phyloP scores from a whole-genome alignment of 805 yeast species.

The Ogataea methylovora region DNA sequence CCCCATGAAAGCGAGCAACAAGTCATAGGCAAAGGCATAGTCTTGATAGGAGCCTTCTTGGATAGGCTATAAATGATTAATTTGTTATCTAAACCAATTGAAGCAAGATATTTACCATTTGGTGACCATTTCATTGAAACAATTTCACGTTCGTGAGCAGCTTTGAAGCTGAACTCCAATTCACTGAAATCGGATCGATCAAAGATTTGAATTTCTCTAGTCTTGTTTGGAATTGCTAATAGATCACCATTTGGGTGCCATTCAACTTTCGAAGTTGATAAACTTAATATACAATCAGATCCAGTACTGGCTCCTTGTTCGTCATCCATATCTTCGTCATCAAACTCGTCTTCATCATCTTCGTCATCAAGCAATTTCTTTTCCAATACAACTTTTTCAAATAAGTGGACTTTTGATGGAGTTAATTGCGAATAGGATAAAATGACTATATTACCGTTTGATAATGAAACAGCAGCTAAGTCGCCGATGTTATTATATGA shows the following conservation, averaged over 20 bases:
- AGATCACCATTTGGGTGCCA: constrained; percentile 69
- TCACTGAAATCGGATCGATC: constrained; percentile 27
- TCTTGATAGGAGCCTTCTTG: constrained; percentile 26
- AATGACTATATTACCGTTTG: constrained; percentile 52
- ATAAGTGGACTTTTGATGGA: constrained; percentile 42
- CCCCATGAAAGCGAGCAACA: constrained; percentile 28
- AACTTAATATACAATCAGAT: constrained; percentile 5
- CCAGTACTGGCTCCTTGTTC: constrained; percentile 30
- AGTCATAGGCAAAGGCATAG: constrained; percentile 14
- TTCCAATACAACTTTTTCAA: constrained; percentile 31
- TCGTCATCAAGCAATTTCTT: constrained; percentile 25
- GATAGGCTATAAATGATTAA: constrained; percentile 50
- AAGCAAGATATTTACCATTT: constrained; percentile 52
- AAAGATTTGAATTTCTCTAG: constrained; percentile 38
- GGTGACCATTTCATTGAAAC: constrained; percentile 56
- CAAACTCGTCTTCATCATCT: constrained; percentile 19
- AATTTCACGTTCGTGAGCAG: constrained; percentile 25
- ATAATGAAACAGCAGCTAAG: constrained; percentile 46
- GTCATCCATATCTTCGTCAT: constrained; percentile 12
- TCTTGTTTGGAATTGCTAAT: constrained; percentile 59
- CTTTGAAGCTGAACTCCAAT: constrained; percentile 13
- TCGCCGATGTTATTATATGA: constrained; percentile 54
- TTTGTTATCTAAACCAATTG: constrained; percentile 42
- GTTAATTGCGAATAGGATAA: constrained; percentile 48
- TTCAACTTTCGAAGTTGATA: constrained; percentile 40